These are phyloP conservation scores for Candida smagusa DNA, from an alignment of 1,139 yeast genomes.

Conservation along the genomic window DNA sequence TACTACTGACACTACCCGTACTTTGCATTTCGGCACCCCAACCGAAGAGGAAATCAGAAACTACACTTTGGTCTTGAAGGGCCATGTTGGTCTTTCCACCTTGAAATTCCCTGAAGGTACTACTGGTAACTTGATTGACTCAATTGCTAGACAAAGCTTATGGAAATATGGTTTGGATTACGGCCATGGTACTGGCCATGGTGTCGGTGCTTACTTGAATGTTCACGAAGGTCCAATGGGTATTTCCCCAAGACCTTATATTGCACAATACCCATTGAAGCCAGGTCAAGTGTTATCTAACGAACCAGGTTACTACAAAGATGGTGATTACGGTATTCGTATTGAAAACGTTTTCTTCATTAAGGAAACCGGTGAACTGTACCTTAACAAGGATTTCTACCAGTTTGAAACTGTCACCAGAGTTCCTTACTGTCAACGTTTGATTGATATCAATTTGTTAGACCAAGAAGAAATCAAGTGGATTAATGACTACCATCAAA, in stretches of 20 bases:
- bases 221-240: conserved; percentile 98
- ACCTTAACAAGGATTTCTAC: conserved; percentile 54
- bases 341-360: conserved; percentile 81
- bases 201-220: conserved; percentile 88
- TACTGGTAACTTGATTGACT: conserved; percentile 79
- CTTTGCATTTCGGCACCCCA: conserved; percentile 77
- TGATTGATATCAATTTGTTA: conserved; percentile 60
- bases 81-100: conserved; percentile 77
- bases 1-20: conserved; percentile 94
- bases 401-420: conserved; percentile 82
- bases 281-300: conserved; percentile 83
- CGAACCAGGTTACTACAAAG: conserved; percentile 96
- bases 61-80: conserved; percentile 89
- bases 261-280: conserved; percentile 45
- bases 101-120: conserved; percentile 85
- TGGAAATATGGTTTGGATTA: conserved; percentile 90
- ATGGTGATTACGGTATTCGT: conserved; percentile 89
- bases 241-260: conserved; percentile 63
- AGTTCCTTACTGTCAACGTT: conserved; percentile 80
- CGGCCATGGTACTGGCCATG: conserved; percentile 97
- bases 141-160: conserved; percentile 82
- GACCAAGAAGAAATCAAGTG: conserved; percentile 59
- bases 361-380: conserved; percentile 43
- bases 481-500: conserved; percentile 66
- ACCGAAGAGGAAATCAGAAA: conserved; percentile 62